Evolutionary conservation across 2,329 filamentous ascomycete genomes (phyloP).

Genomic region (Herpotrichia juniperi): DNA sequence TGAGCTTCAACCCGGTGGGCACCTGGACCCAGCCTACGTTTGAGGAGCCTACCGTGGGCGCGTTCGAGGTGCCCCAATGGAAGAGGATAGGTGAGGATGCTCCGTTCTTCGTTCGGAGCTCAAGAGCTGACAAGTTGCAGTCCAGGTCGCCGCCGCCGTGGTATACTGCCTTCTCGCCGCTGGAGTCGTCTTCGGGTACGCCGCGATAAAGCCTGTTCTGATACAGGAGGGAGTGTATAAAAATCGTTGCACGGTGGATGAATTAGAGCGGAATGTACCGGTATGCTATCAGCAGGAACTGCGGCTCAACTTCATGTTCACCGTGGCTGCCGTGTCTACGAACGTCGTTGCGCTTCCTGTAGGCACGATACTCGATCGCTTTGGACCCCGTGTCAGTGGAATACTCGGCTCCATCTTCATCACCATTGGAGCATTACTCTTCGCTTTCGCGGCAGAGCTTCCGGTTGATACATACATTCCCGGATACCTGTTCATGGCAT

Average conservation of each 20-base stretch:
- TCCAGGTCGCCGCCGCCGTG: constrained; percentile 72
- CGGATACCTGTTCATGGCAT: constrained; percentile 56
- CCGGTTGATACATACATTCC: constrained; percentile 71
- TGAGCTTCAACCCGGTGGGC: constrained; percentile 57
- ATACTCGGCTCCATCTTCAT: constrained; percentile 74
- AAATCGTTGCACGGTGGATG: constrained; percentile 42
- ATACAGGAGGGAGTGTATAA: constrained; percentile 45
- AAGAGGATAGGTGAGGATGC: constrained; percentile 58
- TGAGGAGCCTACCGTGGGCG: constrained; percentile 52
- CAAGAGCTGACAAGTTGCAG: constrained; percentile 49
- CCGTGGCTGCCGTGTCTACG: constrained; percentile 82
- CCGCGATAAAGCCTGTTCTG: constrained; percentile 49
- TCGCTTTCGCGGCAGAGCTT: constrained; percentile 69
- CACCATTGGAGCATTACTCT: constrained; percentile 70
- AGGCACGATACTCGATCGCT: constrained; percentile 82
- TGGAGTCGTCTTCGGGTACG: constrained; percentile 55
- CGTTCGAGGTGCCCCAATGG: constrained; percentile 61
- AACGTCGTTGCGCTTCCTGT: constrained; percentile 87
- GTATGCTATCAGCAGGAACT: constrained; percentile 49
- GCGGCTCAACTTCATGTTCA: constrained; percentile 87
- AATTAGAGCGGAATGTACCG: constrained; percentile 38
- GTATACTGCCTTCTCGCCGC: constrained; percentile 78
- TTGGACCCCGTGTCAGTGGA: constrained; percentile 78
- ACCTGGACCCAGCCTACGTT: constrained; percentile 50
- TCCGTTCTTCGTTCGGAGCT: not conserved